Percentiles rank a stretch among this genome's conserved stretches.
phyloP scores from a whole-genome alignment of 352 stramenopile species.

The Phytopythium sindhum region DNA sequence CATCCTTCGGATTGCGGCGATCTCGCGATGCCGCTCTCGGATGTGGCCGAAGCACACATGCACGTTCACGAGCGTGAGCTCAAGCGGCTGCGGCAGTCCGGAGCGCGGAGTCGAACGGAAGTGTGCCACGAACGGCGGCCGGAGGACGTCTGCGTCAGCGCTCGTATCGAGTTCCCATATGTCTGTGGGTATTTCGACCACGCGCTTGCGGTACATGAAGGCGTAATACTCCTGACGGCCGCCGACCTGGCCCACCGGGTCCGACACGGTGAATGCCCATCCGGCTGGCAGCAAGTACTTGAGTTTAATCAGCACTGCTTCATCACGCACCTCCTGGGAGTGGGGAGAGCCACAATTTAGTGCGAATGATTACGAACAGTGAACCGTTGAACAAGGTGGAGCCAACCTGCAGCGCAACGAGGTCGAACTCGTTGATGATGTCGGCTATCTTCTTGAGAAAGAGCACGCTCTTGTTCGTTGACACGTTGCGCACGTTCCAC shows the following conservation, averaged over 20 bases:
- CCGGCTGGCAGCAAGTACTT: slow-evolving; percentile 43
- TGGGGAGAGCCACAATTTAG: neutral
- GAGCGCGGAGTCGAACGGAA: slow-evolving; percentile 24
- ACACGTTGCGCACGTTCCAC: slow-evolving; percentile 80
- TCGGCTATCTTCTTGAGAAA: slow-evolving; percentile 44
- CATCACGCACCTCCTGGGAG: slow-evolving; percentile 53
- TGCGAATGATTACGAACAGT: neutral
- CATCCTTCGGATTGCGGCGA: slow-evolving; percentile 34
- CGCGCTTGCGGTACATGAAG: slow-evolving; percentile 47
- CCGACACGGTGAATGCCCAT: slow-evolving; percentile 58
- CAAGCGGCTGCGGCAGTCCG: slow-evolving; percentile 13
- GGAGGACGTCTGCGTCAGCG: slow-evolving; percentile 18
- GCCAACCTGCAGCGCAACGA: slow-evolving; percentile 51
- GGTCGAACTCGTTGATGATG: slow-evolving; percentile 54
- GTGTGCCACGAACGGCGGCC: slow-evolving; percentile 40
- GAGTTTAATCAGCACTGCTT: slow-evolving; percentile 53
- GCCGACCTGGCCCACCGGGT: slow-evolving; percentile 21
- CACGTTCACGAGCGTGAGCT: slow-evolving; percentile 47
- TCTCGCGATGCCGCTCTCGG: slow-evolving; percentile 22
- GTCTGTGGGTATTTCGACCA: slow-evolving; percentile 19
- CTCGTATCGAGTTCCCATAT: slow-evolving; percentile 20
- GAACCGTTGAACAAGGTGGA: neutral
- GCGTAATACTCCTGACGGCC: slow-evolving; percentile 40
- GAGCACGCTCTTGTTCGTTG: slow-evolving; percentile 31
- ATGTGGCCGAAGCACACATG: slow-evolving; percentile 44